Evolutionary conservation across 1,284 basidiomycete genomes (phyloP), one percentile per base, ranked within the genome.

Genomic region (Ustilago sp.): DNA sequence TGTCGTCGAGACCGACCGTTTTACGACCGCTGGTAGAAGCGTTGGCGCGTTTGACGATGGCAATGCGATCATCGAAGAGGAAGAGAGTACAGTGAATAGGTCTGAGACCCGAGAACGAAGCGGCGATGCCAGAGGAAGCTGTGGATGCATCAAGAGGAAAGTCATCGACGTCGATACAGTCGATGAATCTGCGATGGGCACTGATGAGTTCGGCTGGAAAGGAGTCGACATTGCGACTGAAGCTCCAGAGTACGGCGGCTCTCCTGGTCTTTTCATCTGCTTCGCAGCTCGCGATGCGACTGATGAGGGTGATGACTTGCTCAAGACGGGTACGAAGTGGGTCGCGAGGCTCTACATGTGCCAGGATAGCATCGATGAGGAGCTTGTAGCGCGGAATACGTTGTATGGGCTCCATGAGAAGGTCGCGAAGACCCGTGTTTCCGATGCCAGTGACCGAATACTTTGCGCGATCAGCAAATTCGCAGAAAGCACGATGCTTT

Each of bases 321-420:
- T 91, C 87, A 15, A 99, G 88, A 80, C 80, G 76, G 7, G 57
- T 41, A 15, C 92, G 93, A 3, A 89, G 89, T n/a, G 69, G 72
- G 53, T 85, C 81, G 12, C 67, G 62, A 7, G 68, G 59, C 7
- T 82, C 77, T 36, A 85, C 67, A 38, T 80, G 69, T 50, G 74
- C 69, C 31, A 85, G 43, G 15, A 86, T 68, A n/a, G 78, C 81
- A 76, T 94, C 92, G 87, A 98, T 94, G 74, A 99, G 89, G 31
- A 99, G 89, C 2, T 94, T 97, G 87, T 99, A 99, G 64, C 96
- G 90, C 1, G 97, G 95, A 75, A 99, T 94, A 34, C 97, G 92
- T 86, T 99, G 97, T n/a, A 98, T 94, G n/a, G 97, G 97, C 83
- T 99, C 97, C 91, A 98, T 98, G 48, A 99, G 89, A 48, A 99